A percentile compares a stretch with the other conserved stretches of the same genome.
phyloP scores from a whole-genome alignment of 2,329 filamentous ascomycete genomes.

The Paracoccidioides brasiliensis region DNA sequence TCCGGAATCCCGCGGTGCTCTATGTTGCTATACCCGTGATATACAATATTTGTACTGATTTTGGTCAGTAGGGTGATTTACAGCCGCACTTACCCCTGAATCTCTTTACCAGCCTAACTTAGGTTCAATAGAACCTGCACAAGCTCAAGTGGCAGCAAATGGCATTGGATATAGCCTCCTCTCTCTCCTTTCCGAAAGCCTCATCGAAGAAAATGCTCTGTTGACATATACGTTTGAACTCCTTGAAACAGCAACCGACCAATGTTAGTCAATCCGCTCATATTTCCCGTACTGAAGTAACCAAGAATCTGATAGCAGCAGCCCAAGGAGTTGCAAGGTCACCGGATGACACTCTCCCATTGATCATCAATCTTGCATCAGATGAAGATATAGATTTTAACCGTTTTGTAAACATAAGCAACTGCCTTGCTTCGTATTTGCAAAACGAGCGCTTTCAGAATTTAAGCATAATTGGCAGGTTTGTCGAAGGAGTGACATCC shows the following conservation, averaged over 20 bases:
- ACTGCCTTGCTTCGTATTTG: constrained; percentile 23
- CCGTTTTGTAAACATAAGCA: constrained; percentile 22
- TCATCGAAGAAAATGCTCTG: constrained; percentile 21
- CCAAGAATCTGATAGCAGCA: constrained; percentile 8
- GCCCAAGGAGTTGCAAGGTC: constrained; percentile 23
- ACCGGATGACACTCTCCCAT: constrained; percentile 23
- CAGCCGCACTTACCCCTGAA: background rate
- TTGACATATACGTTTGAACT: constrained; percentile 28
- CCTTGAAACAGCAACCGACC: constrained; percentile 27
- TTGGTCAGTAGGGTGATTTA: constrained; percentile 19
- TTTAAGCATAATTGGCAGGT: constrained; percentile 20
- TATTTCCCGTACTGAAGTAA: background rate
- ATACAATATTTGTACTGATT: constrained; percentile 35
- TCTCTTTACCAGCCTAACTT: background rate
- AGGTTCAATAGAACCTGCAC: constrained; percentile 24
- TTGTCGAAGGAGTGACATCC: constrained; percentile 22
- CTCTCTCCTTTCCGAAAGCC: constrained; percentile 22
- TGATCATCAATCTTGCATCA: constrained; percentile 23
- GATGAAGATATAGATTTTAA: constrained; percentile 16
- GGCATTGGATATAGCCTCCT: constrained; percentile 25
- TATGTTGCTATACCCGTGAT: constrained; percentile 32
- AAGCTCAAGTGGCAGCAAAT: constrained; percentile 26
- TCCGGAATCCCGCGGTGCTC: constrained; percentile 23
- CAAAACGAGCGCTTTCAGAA: constrained; percentile 28
- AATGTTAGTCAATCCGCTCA: constrained; percentile 18